Percentiles rank a stretch among this genome's conserved stretches.
Conservation (phyloP, 306 rosid genomes). For the Senna tora region DNA sequence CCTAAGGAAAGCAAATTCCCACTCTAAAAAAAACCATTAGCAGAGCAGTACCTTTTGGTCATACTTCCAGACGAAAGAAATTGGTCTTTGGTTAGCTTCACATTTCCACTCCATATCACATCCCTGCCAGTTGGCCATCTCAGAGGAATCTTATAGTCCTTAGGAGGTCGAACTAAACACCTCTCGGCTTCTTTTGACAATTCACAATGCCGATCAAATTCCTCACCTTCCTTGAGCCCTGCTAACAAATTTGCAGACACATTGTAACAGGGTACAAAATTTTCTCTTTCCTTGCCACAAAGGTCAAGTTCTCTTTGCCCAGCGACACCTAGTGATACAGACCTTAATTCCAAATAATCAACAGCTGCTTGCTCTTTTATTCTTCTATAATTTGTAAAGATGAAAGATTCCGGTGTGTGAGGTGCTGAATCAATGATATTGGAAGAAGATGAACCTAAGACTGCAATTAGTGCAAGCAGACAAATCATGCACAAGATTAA, state of each 20-base stretch:
- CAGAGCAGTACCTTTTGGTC: constrained; percentile 81
- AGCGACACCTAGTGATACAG: constrained; percentile 56
- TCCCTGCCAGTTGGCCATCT: constrained; percentile 95
- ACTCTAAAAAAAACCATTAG: constrained; percentile 1
- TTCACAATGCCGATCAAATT: constrained; percentile 92
- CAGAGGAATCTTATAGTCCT: constrained; percentile 92
- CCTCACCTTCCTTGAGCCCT: constrained; percentile 82
- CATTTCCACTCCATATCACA: constrained; percentile 96
- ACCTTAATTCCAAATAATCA: constrained; percentile 80
- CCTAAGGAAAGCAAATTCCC: constrained; percentile 22
- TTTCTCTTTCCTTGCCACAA: constrained; percentile 90
- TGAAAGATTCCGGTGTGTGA: constrained; percentile 49
- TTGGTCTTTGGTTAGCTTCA: constrained; percentile 94
- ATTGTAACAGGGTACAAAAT: constrained; percentile 89
- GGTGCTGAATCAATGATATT: constrained; percentile 54
- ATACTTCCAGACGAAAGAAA: constrained; percentile 98
- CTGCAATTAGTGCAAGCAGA: constrained; percentile 68
- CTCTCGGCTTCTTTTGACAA: constrained; percentile 49
- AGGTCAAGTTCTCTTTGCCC: constrained; percentile 72
- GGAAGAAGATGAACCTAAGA: constrained; percentile 76
- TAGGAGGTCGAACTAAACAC: constrained; percentile 95
- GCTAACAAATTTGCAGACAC: constrained; percentile 68
- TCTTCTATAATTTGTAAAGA: constrained; percentile 82
- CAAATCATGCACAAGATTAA: constrained; percentile 69
- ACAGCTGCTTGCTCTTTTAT: constrained; percentile 84